phyloP scores from a whole-genome alignment of 2,329 filamentous ascomycete genomes.

The Chrysosphaeria jannelii region DNA sequence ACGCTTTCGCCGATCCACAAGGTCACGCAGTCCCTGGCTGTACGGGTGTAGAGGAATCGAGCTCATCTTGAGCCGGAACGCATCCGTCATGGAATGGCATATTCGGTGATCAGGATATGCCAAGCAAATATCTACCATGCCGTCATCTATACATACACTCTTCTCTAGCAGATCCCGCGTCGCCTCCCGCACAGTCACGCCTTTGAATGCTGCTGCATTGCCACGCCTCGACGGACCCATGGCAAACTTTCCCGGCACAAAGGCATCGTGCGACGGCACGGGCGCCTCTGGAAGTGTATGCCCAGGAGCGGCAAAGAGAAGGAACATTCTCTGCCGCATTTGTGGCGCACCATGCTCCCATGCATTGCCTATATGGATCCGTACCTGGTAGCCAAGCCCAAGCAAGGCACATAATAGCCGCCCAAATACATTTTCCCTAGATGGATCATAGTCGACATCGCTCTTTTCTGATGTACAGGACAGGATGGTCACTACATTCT shows the following conservation, averaged over 20 bases:
- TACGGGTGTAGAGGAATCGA: slow-evolving; percentile 27
- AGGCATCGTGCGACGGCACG: slow-evolving; percentile 26
- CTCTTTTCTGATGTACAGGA: no score
- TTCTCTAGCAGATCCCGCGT: slow-evolving; percentile 24
- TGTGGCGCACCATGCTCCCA: slow-evolving; percentile 40
- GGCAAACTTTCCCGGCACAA: slow-evolving; percentile 11
- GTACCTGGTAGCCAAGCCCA: slow-evolving; percentile 46
- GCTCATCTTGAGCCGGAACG: slow-evolving; percentile 16
- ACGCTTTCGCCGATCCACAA: slow-evolving; percentile 10
- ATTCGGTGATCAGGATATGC: slow-evolving; percentile 36
- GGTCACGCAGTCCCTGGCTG: slow-evolving; percentile 18
- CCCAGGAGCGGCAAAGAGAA: slow-evolving; percentile 39
- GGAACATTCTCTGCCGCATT: slow-evolving; percentile 33
- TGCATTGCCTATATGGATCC: slow-evolving; percentile 35
- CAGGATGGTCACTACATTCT: slow-evolving; percentile 61
- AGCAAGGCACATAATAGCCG: slow-evolving; percentile 46
- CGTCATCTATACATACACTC: slow-evolving; percentile 20
- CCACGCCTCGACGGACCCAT: slow-evolving; percentile 3
- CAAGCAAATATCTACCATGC: slow-evolving; percentile 28
- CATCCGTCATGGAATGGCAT: slow-evolving; percentile 11
- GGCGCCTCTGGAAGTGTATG: slow-evolving; percentile 24
- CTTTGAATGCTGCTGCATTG: slow-evolving; percentile 31
- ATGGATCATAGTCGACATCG: no score
- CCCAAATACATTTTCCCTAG: no score
- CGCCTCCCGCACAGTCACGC: slow-evolving; percentile 20